Percentiles rank a stretch among this genome's conserved stretches.
Evolutionary conservation across 306 rosid species (phyloP).

Genomic region (Purshia tridentata): DNA sequence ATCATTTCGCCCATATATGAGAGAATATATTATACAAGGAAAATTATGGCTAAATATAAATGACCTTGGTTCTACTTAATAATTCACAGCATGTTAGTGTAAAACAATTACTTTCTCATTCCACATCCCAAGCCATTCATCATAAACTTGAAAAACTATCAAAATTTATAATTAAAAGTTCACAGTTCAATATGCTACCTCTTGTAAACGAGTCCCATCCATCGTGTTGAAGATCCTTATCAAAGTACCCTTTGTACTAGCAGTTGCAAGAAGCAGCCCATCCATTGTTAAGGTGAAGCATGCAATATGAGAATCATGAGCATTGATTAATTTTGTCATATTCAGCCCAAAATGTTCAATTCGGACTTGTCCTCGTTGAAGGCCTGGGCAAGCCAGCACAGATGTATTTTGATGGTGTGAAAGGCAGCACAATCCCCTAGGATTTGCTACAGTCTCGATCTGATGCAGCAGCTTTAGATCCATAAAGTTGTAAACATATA

Average conservation of each 20-base stretch:
- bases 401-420: conserved; percentile 72
- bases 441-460: conserved; percentile 81
- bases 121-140: neutral
- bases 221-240: conserved; percentile 93
- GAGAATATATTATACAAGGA: neutral
- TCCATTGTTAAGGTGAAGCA: conserved; percentile 83
- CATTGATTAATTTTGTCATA: conserved; percentile 63
- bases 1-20: neutral
- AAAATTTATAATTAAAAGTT: conserved; percentile 20
- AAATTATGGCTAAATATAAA: neutral
- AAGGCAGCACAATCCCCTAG: conserved; percentile 85
- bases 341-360: conserved; percentile 89
- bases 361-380: conserved; percentile 73
- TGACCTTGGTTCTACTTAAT: neutral
- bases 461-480: conserved; percentile 91
- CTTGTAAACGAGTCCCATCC: conserved; percentile 89
- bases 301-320: conserved; percentile 85
- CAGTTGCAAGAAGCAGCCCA: conserved; percentile 97
- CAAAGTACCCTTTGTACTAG: conserved; percentile 89
- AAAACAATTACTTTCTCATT: neutral
- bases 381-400: conserved; percentile 89
- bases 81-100: neutral
- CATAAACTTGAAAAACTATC: conserved; percentile 20
- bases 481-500: conserved; percentile 72
- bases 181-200: conserved; percentile 49